Evolutionary conservation across 805 yeast species (phyloP).

Genomic region (Lipomyces oligophaga): DNA sequence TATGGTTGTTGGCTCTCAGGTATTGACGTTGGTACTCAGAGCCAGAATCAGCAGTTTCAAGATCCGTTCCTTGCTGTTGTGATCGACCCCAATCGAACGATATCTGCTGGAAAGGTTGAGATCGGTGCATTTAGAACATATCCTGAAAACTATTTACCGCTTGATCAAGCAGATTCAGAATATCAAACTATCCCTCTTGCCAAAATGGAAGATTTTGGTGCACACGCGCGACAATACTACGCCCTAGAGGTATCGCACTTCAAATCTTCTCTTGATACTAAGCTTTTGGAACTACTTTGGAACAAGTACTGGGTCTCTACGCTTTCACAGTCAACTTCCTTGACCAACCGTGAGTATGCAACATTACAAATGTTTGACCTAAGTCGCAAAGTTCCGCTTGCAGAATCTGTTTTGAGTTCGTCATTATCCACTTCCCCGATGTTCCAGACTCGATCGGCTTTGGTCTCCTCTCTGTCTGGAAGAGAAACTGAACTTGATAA

Average conservation of each 20-base stretch:
- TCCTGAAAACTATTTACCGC: slow-evolving; percentile 39
- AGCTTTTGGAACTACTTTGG: slow-evolving; percentile 45
- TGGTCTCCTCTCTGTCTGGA: not conserved
- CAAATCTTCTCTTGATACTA: slow-evolving; percentile 49
- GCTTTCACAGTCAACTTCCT: slow-evolving; percentile 36
- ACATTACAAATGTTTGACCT: slow-evolving; percentile 35
- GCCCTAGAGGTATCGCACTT: slow-evolving; percentile 60
- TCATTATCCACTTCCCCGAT: slow-evolving; percentile 1
- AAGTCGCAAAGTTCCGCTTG: slow-evolving; percentile 29
- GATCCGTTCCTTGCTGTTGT: slow-evolving; percentile 90
- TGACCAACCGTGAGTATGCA: slow-evolving; percentile 32
- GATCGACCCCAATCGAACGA: slow-evolving; percentile 72
- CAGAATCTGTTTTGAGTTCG: slow-evolving; percentile 11
- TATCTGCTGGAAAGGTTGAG: slow-evolving; percentile 60
- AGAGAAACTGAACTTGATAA: slow-evolving; percentile 22
- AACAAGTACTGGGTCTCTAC: slow-evolving; percentile 48
- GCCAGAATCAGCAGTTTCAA: slow-evolving; percentile 77
- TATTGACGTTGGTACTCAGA: slow-evolving; percentile 87
- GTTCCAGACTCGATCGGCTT: not conserved
- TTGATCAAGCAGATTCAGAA: slow-evolving; percentile 18
- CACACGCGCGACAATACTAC: slow-evolving; percentile 66
- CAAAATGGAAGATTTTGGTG: slow-evolving; percentile 64
- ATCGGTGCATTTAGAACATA: slow-evolving; percentile 87
- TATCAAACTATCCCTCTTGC: slow-evolving; percentile 44
- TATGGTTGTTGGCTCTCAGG: slow-evolving; percentile 96